Evolutionary conservation across 495 filamentous ascomycete genomes (phyloP).

Genomic region (Coniosporium apollinis): DNA sequence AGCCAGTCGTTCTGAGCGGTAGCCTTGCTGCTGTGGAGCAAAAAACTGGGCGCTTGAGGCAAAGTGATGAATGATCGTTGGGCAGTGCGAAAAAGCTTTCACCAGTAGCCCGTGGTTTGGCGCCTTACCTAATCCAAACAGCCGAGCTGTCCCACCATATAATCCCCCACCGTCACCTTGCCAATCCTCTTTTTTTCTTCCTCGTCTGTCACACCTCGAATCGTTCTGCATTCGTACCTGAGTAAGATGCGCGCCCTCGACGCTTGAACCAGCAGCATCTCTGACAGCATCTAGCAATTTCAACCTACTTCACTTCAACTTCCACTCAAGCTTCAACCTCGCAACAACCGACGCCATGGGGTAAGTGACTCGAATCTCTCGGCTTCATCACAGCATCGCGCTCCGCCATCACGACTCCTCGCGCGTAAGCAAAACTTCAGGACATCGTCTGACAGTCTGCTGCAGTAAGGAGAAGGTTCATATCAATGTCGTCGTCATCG

Average conservation of each 20-base stretch:
- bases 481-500: constrained; percentile 97
- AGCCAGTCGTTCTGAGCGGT: too few species aligned
- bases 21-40: too few species aligned
- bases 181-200: constrained; percentile 3
- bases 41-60: too few species aligned
- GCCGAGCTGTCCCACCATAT: constrained; percentile 2
- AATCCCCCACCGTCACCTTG: constrained; percentile 2
- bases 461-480: constrained; percentile 76
- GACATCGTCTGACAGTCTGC: constrained; percentile 7
- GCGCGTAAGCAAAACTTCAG: neutral
- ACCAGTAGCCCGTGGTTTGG: neutral
- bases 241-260: neutral
- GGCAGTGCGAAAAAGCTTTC: neutral
- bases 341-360: constrained; percentile 18
- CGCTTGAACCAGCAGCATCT: neutral
- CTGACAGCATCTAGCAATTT: neutral
- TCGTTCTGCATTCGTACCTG: constrained; percentile 2
- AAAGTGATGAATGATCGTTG: too few species aligned
- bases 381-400: constrained; percentile 2
- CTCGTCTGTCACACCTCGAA: constrained; percentile 3
- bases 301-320: constrained; percentile 9
- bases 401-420: constrained; percentile 1
- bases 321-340: constrained; percentile 3
- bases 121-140: too few species aligned
- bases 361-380: constrained; percentile 18